phyloP scores from a whole-genome alignment of 2,329 filamentous ascomycete species.

The Didymella arachidicola region DNA sequence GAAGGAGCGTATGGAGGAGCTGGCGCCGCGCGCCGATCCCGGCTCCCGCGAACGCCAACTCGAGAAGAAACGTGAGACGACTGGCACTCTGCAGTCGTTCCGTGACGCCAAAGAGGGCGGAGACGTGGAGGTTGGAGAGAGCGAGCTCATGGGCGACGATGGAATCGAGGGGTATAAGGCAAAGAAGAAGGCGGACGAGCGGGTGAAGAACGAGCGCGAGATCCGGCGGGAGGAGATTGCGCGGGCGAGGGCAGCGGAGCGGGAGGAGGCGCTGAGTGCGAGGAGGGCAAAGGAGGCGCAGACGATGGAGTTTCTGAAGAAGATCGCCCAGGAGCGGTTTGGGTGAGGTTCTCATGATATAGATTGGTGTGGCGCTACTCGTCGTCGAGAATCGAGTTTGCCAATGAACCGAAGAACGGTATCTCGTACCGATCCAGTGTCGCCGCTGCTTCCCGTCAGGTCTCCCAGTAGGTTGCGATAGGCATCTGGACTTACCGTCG shows the following conservation, averaged over 20 bases:
- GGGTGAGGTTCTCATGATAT: slow-evolving; percentile 28
- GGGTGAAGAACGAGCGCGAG: slow-evolving; percentile 84
- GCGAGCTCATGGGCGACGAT: slow-evolving; percentile 78
- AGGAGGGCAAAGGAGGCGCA: slow-evolving; percentile 80
- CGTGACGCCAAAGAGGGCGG: slow-evolving; percentile 70
- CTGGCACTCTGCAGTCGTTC: slow-evolving; percentile 77
- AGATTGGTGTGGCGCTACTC: slow-evolving; percentile 60
- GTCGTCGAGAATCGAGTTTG: slow-evolving; percentile 89
- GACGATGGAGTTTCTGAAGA: slow-evolving; percentile 82
- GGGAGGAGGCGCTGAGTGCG: slow-evolving; percentile 75
- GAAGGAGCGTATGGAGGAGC: slow-evolving; percentile 78
- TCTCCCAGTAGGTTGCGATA: neutral
- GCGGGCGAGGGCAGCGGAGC: slow-evolving; percentile 76
- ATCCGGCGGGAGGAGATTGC: slow-evolving; percentile 80
- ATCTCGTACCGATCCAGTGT: slow-evolving; percentile 77
- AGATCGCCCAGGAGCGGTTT: slow-evolving; percentile 78
- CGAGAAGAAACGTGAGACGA: slow-evolving; percentile 80
- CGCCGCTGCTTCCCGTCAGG: slow-evolving; percentile 58
- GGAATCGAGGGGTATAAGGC: slow-evolving; percentile 72
- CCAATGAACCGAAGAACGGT: slow-evolving; percentile 83
- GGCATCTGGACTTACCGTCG: slow-evolving; percentile 70
- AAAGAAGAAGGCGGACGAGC: slow-evolving; percentile 69
- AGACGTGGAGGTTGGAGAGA: slow-evolving; percentile 71
- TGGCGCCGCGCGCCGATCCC: slow-evolving; percentile 81
- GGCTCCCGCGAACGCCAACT: slow-evolving; percentile 83